Base-by-base conservation (phyloP, 2,329 filamentous ascomycete genomes). In the Pyrenophora teres region DNA sequence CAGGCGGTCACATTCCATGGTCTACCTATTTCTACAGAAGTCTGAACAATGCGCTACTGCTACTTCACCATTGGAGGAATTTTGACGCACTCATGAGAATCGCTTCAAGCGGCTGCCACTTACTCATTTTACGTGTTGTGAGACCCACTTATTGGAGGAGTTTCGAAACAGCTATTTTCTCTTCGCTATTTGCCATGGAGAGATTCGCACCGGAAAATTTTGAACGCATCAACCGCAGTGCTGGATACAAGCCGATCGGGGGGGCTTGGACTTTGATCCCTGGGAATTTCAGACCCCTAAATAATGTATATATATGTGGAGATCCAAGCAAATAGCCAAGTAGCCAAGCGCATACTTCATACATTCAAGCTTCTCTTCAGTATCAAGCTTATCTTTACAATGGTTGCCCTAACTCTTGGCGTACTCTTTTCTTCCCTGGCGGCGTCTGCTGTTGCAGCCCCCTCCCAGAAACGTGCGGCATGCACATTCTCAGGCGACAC, bases 401-500 rank as follows among this genome's bases (percentile, higher is more conserved):
- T 61, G 58, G 52, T 59, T 52, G 40, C 50, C 57, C 47, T 52
- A 21, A 49, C 52, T 45, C 45, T 59, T 47, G 27, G 54, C 54
- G 50, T 54, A 43, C 52, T 59, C 37, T 36, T 60, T 18, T 37
- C 53, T 39, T 51, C 63, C 45, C 55, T 67, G 46, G 62, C 54
- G 32, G 61, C 56, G 31, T 56, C 65, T 39, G 62, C 60, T 37
- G 40, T 52, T 12, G 60, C 64, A 35, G 63, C 58, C 3, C 66
- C 64, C 6, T 56, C 71, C 6, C 48, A 44, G 16, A 65, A 64
- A 52, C 61, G 64, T 50, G 61, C 54, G 21, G 53, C 69, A 13
- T 86, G 83, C 68, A 84, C 81, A 8, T 84, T 86, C 62, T 83
- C 77, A 38, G 63, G 62, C 19, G 56, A 62, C 31, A 49, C 40